Percentiles rank a stretch among this genome's conserved stretches.
phyloP scores from a whole-genome alignment of 805 yeast genomes.

The Pichia deserticola region DNA sequence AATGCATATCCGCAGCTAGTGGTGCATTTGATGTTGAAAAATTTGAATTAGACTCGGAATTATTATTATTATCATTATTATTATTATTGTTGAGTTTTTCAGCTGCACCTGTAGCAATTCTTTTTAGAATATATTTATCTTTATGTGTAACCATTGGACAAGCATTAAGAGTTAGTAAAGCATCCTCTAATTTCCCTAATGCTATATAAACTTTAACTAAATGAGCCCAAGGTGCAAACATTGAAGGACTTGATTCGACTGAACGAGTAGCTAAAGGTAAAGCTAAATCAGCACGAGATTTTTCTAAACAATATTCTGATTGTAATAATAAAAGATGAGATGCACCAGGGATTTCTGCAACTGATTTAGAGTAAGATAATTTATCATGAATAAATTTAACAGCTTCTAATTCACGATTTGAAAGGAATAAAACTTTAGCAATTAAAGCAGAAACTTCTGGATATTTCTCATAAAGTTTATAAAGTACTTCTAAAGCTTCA shows the following conservation, averaged over 20 bases:
- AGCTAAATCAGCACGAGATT: conserved; percentile 48
- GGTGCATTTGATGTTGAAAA: conserved; percentile 19
- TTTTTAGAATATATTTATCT: conserved; percentile 54
- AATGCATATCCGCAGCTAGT: conserved; percentile 48
- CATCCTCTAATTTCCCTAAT: conserved; percentile 60
- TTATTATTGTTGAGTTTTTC: not conserved
- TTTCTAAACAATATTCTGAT: conserved; percentile 49
- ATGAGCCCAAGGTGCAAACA: conserved; percentile 66
- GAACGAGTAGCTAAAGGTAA: conserved; percentile 53
- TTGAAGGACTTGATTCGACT: conserved; percentile 67
- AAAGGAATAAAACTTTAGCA: conserved; percentile 44
- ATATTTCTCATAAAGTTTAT: conserved; percentile 42
- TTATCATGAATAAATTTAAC: conserved; percentile 45
- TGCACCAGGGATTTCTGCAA: conserved; percentile 43
- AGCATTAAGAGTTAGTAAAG: conserved; percentile 64
- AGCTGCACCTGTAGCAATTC: conserved; percentile 30
- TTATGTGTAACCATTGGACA: conserved; percentile 76
- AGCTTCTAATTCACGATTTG: conserved; percentile 55
- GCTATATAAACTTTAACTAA: conserved; percentile 58
- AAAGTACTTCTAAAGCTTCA: conserved; percentile 52
- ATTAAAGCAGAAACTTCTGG: conserved; percentile 52
- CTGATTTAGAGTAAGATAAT: conserved; percentile 6
- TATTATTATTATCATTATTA: not conserved
- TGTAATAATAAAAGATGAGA: conserved; percentile 48
- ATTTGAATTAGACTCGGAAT: not conserved